These are phyloP conservation scores for Chaetomiaceae sp. DNA, from an alignment of 2,329 filamentous ascomycete species.

Conservation along the genomic window DNA sequence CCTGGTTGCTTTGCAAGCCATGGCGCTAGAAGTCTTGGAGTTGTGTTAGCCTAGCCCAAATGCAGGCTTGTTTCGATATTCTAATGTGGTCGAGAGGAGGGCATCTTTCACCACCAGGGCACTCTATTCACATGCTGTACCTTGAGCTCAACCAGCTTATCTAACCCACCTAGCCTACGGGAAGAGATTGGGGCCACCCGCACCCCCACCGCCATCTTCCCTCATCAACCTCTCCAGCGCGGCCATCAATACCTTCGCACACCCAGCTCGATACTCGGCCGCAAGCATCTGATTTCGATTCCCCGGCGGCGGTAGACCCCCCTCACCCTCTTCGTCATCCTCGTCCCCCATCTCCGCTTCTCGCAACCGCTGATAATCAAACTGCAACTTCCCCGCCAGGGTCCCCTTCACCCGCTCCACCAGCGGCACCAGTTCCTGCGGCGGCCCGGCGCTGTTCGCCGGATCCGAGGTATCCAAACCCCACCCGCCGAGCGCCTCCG, in stretches of 20 bases:
- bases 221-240: constrained; percentile 25
- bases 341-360: constrained; percentile 40
- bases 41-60: too few relatives aligned
- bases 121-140: too few relatives aligned
- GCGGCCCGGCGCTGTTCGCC: constrained; percentile 16
- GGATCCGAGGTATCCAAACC: not conserved
- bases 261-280: constrained; percentile 46
- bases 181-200: too few relatives aligned
- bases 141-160: too few relatives aligned
- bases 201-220: not conserved
- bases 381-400: constrained; percentile 37
- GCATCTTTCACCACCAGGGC: too few relatives aligned
- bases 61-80: too few relatives aligned
- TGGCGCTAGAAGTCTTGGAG: too few relatives aligned
- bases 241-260: constrained; percentile 44
- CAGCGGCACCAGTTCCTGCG: constrained; percentile 28
- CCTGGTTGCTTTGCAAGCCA: too few relatives aligned
- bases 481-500: constrained; percentile 8
- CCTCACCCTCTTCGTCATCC: constrained; percentile 40
- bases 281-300: constrained; percentile 47
- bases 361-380: constrained; percentile 41
- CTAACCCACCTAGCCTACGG: too few relatives aligned
- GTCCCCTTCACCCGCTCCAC: constrained; percentile 32
- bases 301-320: constrained; percentile 24
- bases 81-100: too few relatives aligned